phyloP scores from a whole-genome alignment of 176 grass and related monocot species.

The Coix lacrymajobi region DNA sequence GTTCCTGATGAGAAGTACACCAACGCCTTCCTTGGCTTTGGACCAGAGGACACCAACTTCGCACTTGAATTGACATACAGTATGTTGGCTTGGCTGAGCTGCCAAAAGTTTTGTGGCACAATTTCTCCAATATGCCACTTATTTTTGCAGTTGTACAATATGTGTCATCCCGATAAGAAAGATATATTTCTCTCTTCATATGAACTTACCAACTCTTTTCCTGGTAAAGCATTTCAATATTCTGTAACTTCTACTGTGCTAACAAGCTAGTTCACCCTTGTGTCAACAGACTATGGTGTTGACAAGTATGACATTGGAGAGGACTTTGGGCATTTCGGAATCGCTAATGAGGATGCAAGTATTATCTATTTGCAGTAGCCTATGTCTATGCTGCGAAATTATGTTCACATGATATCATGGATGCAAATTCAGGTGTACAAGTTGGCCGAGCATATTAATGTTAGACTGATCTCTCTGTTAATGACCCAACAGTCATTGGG shows the following conservation, averaged over 20 bases:
- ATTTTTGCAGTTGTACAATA: not conserved
- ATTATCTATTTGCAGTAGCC: slow-evolving; percentile 1
- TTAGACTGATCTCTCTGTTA: too few relatives aligned
- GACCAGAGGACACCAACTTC: slow-evolving; percentile 91
- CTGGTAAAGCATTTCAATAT: not conserved
- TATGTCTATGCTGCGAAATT: not conserved
- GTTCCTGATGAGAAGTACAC: slow-evolving; percentile 93
- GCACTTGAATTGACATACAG: slow-evolving; percentile 87
- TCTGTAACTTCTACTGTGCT: not conserved
- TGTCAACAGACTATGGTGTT: slow-evolving; percentile 80
- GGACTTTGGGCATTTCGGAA: slow-evolving; percentile 95
- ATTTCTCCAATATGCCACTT: not conserved
- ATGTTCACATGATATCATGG: slow-evolving; percentile 1
- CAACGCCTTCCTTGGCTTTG: slow-evolving; percentile 94
- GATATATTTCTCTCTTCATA: not conserved
- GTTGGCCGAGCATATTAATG: slow-evolving; percentile 65
- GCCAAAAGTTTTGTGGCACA: not conserved
- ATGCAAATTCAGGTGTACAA: slow-evolving; percentile 68
- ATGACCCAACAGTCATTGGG: too few relatives aligned
- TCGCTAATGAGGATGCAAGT: slow-evolving; percentile 76
- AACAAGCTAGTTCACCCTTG: not conserved
- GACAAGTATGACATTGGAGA: slow-evolving; percentile 94
- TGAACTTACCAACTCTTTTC: not conserved
- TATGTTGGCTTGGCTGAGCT: slow-evolving; percentile 29
- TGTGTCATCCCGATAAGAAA: not conserved